Evolutionary conservation across 352 stramenopile species (phyloP).

Genomic region (Globisporangium splendens): DNA sequence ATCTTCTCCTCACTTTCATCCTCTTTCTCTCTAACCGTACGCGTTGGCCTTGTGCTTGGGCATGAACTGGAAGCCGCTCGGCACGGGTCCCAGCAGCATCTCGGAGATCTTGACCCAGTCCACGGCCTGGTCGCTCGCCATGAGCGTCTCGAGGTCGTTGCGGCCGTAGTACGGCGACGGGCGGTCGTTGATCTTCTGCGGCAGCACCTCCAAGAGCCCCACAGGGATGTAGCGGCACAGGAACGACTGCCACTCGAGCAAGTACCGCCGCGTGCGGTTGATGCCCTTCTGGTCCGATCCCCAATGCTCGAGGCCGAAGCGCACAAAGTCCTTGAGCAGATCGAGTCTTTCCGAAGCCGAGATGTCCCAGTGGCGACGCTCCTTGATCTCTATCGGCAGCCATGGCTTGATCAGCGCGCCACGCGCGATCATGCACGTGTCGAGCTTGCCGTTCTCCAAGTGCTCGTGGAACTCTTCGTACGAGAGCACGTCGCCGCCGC

Average conservation of each 20-base stretch:
- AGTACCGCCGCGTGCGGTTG: conserved; percentile 96
- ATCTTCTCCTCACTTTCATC: too few relatives aligned
- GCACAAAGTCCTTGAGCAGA: conserved; percentile 96
- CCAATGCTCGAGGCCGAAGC: conserved; percentile 99
- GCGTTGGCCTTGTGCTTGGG: conserved; percentile 98
- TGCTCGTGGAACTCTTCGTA: conserved; percentile 84
- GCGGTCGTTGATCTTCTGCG: conserved; percentile 97
- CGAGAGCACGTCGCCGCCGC: conserved; percentile 86
- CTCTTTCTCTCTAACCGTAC: conserved; percentile 47
- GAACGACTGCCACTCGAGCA: conserved; percentile 99
- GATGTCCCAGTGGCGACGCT: conserved; percentile 96
- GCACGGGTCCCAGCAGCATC: conserved; percentile 96
- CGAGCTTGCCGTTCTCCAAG: conserved; percentile 77
- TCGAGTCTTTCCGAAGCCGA: conserved; percentile 92
- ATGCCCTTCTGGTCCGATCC: conserved; percentile 98
- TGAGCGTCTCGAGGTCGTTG: conserved; percentile 97
- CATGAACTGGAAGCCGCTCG: conserved; percentile 91
- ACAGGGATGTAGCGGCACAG: conserved; percentile 97
- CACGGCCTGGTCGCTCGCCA: conserved; percentile 91
- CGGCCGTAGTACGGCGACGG: conserved; percentile 91
- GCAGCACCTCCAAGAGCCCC: conserved; percentile 92
- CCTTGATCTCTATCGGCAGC: conserved; percentile 99
- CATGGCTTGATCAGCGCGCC: conserved; percentile 99
- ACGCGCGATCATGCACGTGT: conserved; percentile 88
- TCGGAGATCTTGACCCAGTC: conserved; percentile 99